These are phyloP conservation scores for Ganoderma leucocontextum DNA, from an alignment of 1,284 basidiomycete species.

Conservation along the genomic window DNA sequence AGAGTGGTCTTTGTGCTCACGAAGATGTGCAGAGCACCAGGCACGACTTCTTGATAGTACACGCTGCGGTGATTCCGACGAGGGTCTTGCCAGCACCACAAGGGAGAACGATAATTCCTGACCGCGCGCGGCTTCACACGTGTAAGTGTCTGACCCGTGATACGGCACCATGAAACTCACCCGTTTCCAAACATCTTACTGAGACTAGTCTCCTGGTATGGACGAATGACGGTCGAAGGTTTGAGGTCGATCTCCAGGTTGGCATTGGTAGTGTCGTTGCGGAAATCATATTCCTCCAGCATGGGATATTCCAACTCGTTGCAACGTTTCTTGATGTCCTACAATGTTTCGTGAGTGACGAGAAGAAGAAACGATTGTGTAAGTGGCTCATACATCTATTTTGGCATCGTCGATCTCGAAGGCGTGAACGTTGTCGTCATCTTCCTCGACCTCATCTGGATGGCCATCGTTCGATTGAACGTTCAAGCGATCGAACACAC, in stretches of 20 bases:
- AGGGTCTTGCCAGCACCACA: constrained; percentile 99
- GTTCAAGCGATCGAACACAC: background rate
- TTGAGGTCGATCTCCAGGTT: constrained; percentile 98
- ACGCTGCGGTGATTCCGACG: constrained; percentile 98
- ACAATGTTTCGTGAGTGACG: constrained; percentile 9
- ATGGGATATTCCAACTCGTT: constrained; percentile 96
- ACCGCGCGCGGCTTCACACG: constrained; percentile 83
- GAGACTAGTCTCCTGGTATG: constrained; percentile 96
- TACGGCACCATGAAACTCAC: constrained; percentile 49
- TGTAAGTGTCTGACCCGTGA: constrained; percentile 5
- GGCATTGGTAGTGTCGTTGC: constrained; percentile 93
- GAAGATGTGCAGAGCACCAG: constrained; percentile 98
- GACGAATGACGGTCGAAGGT: constrained; percentile 93
- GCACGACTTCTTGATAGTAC: constrained; percentile 99
- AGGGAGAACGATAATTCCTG: constrained; percentile 98
- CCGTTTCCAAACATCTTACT: constrained; percentile 99
- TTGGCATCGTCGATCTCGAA: constrained; percentile 93
- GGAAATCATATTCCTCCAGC: constrained; percentile 97
- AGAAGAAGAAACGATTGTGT: background rate
- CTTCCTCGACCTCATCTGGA: constrained; percentile 93
- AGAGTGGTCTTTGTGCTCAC: constrained; percentile 55
- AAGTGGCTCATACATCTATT: constrained; percentile 75
- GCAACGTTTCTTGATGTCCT: constrained; percentile 94
- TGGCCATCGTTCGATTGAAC: background rate
- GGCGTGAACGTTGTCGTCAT: constrained; percentile 94